These are phyloP conservation scores for Aureococcus anophagefferens DNA, from an alignment of 108 stramenopile species.

Conservation along the genomic window DNA sequence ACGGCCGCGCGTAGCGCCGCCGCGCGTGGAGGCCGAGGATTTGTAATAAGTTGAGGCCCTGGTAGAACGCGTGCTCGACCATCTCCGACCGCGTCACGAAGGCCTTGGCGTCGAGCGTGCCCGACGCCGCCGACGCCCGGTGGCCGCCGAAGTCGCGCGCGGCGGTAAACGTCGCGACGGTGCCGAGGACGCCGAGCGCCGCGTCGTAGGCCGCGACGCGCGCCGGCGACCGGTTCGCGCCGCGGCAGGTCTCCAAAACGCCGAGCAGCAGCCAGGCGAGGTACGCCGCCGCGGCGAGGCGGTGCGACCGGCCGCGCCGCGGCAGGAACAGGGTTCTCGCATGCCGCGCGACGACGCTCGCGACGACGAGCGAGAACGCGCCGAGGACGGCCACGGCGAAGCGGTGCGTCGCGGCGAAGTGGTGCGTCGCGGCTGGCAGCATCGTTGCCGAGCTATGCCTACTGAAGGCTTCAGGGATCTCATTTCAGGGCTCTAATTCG, in stretches of 20 bases:
- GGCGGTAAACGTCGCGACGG: conserved; percentile 50
- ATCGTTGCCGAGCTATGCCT: too few species aligned
- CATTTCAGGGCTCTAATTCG: too few species aligned
- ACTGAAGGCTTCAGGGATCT: too few species aligned
- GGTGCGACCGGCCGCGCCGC: conserved; percentile 32
- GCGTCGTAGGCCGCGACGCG: conserved; percentile 46
- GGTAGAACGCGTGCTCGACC: conserved; percentile 76
- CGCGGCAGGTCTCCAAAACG: not conserved
- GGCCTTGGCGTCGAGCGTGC: conserved; percentile 52
- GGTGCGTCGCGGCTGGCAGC: too few species aligned
- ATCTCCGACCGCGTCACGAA: conserved; percentile 73
- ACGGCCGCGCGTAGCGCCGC: too few species aligned
- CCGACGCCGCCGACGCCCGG: conserved; percentile 47
- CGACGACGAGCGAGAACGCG: too few species aligned
- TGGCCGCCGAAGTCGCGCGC: conserved; percentile 61
- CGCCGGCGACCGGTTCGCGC: not conserved
- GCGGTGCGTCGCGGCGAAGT: too few species aligned
- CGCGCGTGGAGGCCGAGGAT: conserved; percentile 46
- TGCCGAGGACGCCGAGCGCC: conserved; percentile 49
- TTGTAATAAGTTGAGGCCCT: conserved; percentile 60
- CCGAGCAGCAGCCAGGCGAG: conserved; percentile 37
- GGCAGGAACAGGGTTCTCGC: conserved; percentile 33
- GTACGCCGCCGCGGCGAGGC: conserved; percentile 28
- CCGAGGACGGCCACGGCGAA: too few species aligned
- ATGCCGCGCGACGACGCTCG: too few species aligned